Evolutionary conservation across 371 early-diverging fungal species (phyloP), one percentile per base, ranked within the genome.

Genomic region (Batkoa obscura): DNA sequence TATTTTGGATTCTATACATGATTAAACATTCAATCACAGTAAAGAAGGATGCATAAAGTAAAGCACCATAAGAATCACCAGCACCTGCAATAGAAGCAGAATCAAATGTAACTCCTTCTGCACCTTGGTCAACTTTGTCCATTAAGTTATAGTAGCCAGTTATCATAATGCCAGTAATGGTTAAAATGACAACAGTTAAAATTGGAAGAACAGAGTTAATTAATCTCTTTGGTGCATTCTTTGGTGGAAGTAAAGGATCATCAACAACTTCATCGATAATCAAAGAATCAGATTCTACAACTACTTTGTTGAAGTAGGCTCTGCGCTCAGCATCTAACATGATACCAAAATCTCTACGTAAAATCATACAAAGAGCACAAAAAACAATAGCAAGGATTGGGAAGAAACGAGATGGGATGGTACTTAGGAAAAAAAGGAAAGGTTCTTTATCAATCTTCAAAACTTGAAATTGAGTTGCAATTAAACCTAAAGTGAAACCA

Each of bases 241-340:
- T 37, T 13, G 17, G n/a, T 13, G 57, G 47, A 8, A 15, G 10
- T 1, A 57, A 15, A 8, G 57, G 57, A 39, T 57, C 57, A 3
- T 37, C 50, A 48, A 34, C 23, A 10, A 2, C 15, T 49, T 57
- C 57, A 35, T 43, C 55, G 12, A 15, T 43, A 12, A 5, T 13
- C 3, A 2, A 4, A 43, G 43, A 4, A 32, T 51, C 43, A 47
- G 9, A 30, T 36, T 45, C 56, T 30, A 49, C 50, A 9, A 57
- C 50, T 15, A 17, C 8, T 5, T 34, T 33, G n/a, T 48, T 41
- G 32, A 47, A 49, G 15, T 46, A 50, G 32, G 50, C 50, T 6
- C 57, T 34, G 23, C 57, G 49, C 33, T 57, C 57, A 10, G 57
- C 57, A 3, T 15, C 42, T 4, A 57, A 34, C 57, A 57, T 57